Evolutionary conservation across 2,329 filamentous ascomycete species (phyloP), one percentile per base, ranked within the genome.

Genomic region (Fusarium oligoseptatum): DNA sequence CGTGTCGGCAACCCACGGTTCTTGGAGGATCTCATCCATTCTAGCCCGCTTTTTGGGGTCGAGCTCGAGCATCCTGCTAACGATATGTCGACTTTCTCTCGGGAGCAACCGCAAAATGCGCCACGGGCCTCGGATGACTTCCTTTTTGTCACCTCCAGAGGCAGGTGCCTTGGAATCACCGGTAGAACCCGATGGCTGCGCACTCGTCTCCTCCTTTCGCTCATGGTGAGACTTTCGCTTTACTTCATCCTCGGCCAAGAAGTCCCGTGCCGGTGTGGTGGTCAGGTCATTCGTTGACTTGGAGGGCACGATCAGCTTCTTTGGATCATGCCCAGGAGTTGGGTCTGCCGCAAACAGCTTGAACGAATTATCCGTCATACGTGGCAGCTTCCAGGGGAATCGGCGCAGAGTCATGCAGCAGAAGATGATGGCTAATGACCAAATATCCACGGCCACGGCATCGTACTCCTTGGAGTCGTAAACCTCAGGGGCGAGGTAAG

Each of bases 371-470:
- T 99, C 97, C 4, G 94, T 94, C 81, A 95, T 86, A 45, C 95
- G 91, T 6, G 97, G 97, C 39, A 97, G 92, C 85, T 99, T 99
- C 97, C 97, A 99, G 0, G 97, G 97, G 80, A 99, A 99, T 39
- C 97, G 88, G 24, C 97, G 90, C 48, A 99, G 87, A 6, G 95
- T 97, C 97, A 99, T 99, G 86, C 97, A 99, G 84, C 97, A 98
- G 84, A 96, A 99, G 65, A 99, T 98, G 77, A 99, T 99, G 20
- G 96, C 97, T 69, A 99, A 87, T 12, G 97, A 99, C 97, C 97
- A 99, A 69, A 99, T 95, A 84, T 99, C 97, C 1, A 96, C 94
- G 8, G 95, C 94, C 72, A 95, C 93, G 1, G 97, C 95, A 79
- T 99, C 95, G 82, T 99, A 99, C 80, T 95, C 95, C 75, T 93